phyloP scores from a whole-genome alignment of 2,329 filamentous ascomycete species.

The Penicillium sp. region DNA sequence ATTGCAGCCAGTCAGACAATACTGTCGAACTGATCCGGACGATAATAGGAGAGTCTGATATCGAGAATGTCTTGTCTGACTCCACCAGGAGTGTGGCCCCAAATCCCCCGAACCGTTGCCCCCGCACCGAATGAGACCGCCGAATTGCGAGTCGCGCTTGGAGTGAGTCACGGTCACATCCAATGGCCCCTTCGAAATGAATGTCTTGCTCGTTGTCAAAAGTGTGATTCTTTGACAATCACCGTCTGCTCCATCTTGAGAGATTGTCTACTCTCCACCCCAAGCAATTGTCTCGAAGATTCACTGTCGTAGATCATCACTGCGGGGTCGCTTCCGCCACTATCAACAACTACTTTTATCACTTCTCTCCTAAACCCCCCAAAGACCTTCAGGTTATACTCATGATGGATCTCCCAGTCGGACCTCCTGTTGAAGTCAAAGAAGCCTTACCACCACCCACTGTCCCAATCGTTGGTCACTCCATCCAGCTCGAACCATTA shows the following conservation, averaged over 20 bases:
- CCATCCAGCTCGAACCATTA: constrained; percentile 28
- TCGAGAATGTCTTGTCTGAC: neutral
- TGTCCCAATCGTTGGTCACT: constrained; percentile 14
- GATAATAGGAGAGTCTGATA: neutral
- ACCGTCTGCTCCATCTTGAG: neutral
- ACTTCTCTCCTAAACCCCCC: no score
- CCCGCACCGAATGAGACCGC: neutral
- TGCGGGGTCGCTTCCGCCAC: neutral
- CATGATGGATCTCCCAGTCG: constrained; percentile 13
- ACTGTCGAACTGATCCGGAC: no score
- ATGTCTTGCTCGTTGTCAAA: no score
- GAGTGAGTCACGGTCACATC: neutral
- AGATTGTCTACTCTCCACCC: neutral
- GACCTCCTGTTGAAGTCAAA: constrained; percentile 11
- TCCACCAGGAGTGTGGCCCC: no score
- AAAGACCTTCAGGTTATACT: neutral
- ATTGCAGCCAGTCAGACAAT: no score
- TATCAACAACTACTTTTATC: neutral
- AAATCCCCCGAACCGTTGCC: neutral
- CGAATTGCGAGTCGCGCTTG: neutral
- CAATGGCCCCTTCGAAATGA: no score
- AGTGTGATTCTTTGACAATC: no score
- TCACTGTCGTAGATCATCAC: neutral
- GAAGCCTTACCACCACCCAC: constrained; percentile 15
- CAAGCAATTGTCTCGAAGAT: neutral